A percentile compares a stretch with the other conserved stretches of the same genome.
phyloP scores from a whole-genome alignment of 2,329 filamentous ascomycete genomes.

The Penicillium glabrum region DNA sequence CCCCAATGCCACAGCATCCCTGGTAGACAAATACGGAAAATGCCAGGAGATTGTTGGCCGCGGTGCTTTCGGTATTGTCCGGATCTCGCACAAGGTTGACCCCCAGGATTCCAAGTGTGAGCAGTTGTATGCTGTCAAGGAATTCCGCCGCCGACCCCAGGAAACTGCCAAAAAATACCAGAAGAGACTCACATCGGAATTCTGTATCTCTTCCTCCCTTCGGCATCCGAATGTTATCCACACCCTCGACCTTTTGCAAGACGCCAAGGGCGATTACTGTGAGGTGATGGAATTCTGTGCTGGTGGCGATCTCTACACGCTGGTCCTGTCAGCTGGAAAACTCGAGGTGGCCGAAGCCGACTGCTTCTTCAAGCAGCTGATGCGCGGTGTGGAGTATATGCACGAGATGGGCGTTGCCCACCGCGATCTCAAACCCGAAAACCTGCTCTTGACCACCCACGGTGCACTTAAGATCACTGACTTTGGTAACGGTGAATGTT shows the following conservation, averaged over 20 bases:
- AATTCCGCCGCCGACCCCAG: conserved; percentile 90
- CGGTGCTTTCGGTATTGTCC: conserved; percentile 94
- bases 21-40: conserved; percentile 97
- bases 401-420: conserved; percentile 99
- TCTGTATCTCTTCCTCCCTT: conserved; percentile 96
- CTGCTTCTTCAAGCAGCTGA: conserved; percentile 98
- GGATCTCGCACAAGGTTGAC: conserved; percentile 94
- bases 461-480: conserved; percentile 96
- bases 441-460: conserved; percentile 87
- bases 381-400: conserved; percentile 98
- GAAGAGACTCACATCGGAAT: conserved; percentile 94
- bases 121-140: conserved; percentile 95
- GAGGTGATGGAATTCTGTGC: conserved; percentile 99
- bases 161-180: conserved; percentile 97
- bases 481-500: conserved; percentile 98
- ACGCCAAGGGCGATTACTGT: conserved; percentile 95
- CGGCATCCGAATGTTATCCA: conserved; percentile 98
- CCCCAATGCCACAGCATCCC: conserved; percentile 70
- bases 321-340: conserved; percentile 87
- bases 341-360: conserved; percentile 88
- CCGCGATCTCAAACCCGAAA: conserved; percentile 94
- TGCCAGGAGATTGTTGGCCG: conserved; percentile 96
- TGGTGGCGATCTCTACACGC: conserved; percentile 90
- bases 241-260: conserved; percentile 90
- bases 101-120: conserved; percentile 74